Percentiles rank a stretch among this genome's conserved stretches.
Evolutionary conservation across 2,329 filamentous ascomycete genomes (phyloP).

Genomic region (Neodidymelliopsis sp.): DNA sequence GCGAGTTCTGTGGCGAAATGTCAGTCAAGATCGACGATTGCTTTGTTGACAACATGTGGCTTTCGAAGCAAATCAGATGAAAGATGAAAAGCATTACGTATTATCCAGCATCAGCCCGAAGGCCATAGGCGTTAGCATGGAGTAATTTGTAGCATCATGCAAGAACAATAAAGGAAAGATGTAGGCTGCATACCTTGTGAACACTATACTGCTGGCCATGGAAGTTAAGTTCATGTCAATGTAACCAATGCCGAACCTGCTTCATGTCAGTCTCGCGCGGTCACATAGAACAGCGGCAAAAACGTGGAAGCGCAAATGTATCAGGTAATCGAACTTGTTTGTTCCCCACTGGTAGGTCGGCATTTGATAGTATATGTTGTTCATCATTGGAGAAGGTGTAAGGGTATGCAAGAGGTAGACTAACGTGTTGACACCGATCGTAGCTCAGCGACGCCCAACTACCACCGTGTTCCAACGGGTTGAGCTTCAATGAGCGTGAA

Average conservation of each 20-base stretch:
- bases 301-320: slow-evolving; percentile 5
- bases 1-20: not conserved
- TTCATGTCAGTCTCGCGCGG: slow-evolving; percentile 24
- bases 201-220: not conserved
- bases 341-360: slow-evolving; percentile 48
- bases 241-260: too few species aligned
- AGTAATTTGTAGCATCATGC: slow-evolving; percentile 47
- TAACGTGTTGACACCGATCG: slow-evolving; percentile 23
- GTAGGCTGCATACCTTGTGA: slow-evolving; percentile 21
- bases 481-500: not conserved
- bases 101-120: slow-evolving; percentile 43
- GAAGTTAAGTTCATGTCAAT: too few species aligned
- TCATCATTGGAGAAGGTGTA: slow-evolving; percentile 40
- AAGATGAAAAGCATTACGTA: slow-evolving; percentile 51
- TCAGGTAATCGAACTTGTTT: slow-evolving; percentile 52
- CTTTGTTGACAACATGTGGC: slow-evolving; percentile 1
- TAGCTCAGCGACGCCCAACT: slow-evolving; percentile 26
- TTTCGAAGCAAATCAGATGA: slow-evolving; percentile 41
- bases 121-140: slow-evolving; percentile 51
- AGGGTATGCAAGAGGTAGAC: slow-evolving; percentile 14
- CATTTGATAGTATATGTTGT: slow-evolving; percentile 52
- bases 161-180: slow-evolving; percentile 9
- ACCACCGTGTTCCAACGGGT: slow-evolving; percentile 5
- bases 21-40: slow-evolving; percentile 11
- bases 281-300: not conserved